A percentile compares a stretch with the other conserved stretches of the same genome.
phyloP scores from a whole-genome alignment of 148 eudicot species.

The Agrostemma githago region DNA sequence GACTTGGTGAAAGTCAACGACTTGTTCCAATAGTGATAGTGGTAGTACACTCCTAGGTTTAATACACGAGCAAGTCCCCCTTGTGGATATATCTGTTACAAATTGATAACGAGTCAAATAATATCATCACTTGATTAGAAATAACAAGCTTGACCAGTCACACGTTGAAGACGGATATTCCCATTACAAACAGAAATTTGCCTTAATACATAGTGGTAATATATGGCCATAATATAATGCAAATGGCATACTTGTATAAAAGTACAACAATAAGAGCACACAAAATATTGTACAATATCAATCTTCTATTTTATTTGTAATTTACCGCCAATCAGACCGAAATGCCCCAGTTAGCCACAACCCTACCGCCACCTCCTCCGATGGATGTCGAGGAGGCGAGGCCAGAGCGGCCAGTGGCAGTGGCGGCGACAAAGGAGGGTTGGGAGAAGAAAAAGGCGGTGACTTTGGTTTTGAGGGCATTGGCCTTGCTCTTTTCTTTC shows the following conservation, averaged over 20 bases:
- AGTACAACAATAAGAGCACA: not conserved
- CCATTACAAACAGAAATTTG: no score
- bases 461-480: constrained; percentile 30
- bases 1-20: constrained; percentile 1
- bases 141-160: no score
- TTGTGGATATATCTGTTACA: not conserved
- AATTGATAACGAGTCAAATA: no score
- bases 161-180: no score
- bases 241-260: not conserved
- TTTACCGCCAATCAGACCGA: not conserved
- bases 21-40: not conserved
- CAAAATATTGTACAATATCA: no score
- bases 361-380: not conserved
- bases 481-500: constrained; percentile 41
- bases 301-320: not conserved
- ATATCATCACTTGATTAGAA: no score
- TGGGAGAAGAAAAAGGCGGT: constrained; percentile 34
- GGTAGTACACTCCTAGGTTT: not conserved
- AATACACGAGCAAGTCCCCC: no score
- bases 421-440: constrained; percentile 33
- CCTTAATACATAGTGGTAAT: no score
- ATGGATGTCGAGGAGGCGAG: constrained; percentile 12
- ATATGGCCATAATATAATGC: no score
- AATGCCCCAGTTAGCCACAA: not conserved
- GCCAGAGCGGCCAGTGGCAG: no score